Percentiles rank a stretch among this genome's conserved stretches.
These are phyloP conservation scores for Candida caryicola DNA, from an alignment of 805 yeast genomes.

Conservation along the genomic window DNA sequence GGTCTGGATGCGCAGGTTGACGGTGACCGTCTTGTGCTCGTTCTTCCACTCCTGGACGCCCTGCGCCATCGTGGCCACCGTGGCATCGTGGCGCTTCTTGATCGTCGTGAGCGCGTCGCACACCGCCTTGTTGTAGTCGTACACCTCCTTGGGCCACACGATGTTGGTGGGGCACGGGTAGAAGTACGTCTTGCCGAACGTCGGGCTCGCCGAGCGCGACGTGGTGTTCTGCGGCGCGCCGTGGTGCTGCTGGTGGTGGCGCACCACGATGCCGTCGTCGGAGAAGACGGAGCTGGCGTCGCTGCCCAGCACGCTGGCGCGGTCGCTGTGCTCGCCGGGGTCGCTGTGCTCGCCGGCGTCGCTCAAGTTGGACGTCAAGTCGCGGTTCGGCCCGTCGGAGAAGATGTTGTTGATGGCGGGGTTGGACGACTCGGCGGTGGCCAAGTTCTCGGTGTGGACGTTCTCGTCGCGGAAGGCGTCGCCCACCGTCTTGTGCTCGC, in stretches of 20 bases:
- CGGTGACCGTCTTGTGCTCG: slow-evolving; percentile 43
- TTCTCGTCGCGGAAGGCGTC: background rate
- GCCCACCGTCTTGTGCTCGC: slow-evolving; percentile 4
- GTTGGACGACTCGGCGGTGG: slow-evolving; percentile 26
- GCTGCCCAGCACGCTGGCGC: slow-evolving; percentile 37
- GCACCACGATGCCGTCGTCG: slow-evolving; percentile 52
- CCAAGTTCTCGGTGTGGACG: slow-evolving; percentile 20
- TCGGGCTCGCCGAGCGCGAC: slow-evolving; percentile 22
- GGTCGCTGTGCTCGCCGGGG: slow-evolving; percentile 15
- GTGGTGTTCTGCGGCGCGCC: slow-evolving; percentile 11
- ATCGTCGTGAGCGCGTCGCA: slow-evolving; percentile 65
- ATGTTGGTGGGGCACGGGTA: slow-evolving; percentile 52
- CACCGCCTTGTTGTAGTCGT: slow-evolving; percentile 65
- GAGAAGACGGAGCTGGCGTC: slow-evolving; percentile 23
- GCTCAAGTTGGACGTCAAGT: background rate
- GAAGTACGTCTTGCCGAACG: slow-evolving; percentile 47
- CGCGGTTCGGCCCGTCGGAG: no score
- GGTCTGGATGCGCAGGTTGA: slow-evolving; percentile 72
- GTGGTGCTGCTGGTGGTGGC: slow-evolving; percentile 18
- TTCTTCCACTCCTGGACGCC: slow-evolving; percentile 91
- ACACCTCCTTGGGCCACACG: slow-evolving; percentile 72
- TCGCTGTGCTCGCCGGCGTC: background rate
- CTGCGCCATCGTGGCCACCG: slow-evolving; percentile 87
- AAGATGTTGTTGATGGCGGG: slow-evolving; percentile 41
- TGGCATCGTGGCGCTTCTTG: slow-evolving; percentile 86